Percentiles rank a stretch among this genome's conserved stretches.
These are phyloP conservation scores for Bolboschoenus planiculmis DNA, from an alignment of 176 grass and related monocot genomes.

Conservation along the genomic window DNA sequence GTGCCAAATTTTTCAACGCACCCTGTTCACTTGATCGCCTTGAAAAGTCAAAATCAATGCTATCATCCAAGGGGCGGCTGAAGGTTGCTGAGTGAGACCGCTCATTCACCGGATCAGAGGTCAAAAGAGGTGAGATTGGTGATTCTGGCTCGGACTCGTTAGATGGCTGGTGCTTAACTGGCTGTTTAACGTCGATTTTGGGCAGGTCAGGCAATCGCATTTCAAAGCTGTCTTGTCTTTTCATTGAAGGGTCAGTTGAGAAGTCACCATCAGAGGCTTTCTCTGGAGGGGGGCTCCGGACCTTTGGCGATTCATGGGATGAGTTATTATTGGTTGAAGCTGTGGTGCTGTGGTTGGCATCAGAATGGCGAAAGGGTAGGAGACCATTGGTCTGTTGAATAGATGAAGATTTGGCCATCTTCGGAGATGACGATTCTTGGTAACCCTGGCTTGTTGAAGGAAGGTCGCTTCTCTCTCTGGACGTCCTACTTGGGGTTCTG, in stretches of 20 bases:
- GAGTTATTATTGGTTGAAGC: constrained; percentile 21
- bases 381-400: constrained; percentile 74
- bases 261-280: constrained; percentile 62
- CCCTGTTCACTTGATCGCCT: constrained; percentile 14
- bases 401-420: constrained; percentile 93
- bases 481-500: constrained; percentile 83
- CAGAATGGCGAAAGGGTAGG: constrained; percentile 59
- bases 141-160: constrained; percentile 89
- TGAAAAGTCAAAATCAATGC: constrained; percentile 35
- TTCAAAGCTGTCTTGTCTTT: constrained; percentile 93
- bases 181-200: constrained; percentile 74
- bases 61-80: constrained; percentile 73
- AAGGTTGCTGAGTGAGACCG: constrained; percentile 96
- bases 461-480: constrained; percentile 52
- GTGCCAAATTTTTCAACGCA: constrained; percentile 26
- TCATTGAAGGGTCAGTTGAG: constrained; percentile 70
- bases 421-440: constrained; percentile 86
- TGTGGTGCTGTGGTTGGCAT: constrained; percentile 52
- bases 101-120: constrained; percentile 96
- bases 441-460: constrained; percentile 66
- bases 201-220: constrained; percentile 85
- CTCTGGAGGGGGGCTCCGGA: constrained; percentile 82
- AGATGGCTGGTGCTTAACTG: constrained; percentile 57
- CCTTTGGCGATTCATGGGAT: constrained; percentile 75
- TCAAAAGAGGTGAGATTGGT: constrained; percentile 88